These are phyloP conservation scores for Chlamydomonas schloesseri DNA, from an alignment of 139 green algal species.

Conservation along the genomic window DNA sequence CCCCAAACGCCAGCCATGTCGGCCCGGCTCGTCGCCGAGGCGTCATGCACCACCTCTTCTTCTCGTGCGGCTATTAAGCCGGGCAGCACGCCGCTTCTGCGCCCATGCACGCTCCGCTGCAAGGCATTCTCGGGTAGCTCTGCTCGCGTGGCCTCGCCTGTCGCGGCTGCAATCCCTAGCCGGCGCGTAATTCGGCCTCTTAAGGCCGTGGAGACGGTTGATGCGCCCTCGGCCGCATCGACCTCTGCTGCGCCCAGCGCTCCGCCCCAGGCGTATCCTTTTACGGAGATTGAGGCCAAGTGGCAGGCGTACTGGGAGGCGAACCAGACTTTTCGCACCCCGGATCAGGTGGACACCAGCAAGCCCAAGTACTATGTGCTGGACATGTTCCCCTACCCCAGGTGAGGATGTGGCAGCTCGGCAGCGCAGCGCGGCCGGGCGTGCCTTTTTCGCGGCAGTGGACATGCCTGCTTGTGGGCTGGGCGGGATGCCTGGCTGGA, in stretches of 20 bases:
- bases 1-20: slow-evolving; percentile 12
- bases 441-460: not conserved
- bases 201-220: slow-evolving; percentile 26
- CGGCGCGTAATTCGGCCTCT: not conserved
- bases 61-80: not conserved
- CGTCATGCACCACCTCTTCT: not conserved
- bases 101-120: slow-evolving; percentile 18
- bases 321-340: slow-evolving; percentile 95
- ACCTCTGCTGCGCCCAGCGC: not conserved
- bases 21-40: not conserved
- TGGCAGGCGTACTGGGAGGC: slow-evolving; percentile 95
- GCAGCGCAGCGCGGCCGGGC: too few relatives aligned
- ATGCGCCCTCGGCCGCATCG: not conserved
- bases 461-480: too few relatives aligned
- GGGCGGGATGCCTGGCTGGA: too few relatives aligned
- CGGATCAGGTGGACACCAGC: slow-evolving; percentile 89
- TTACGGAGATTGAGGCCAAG: slow-evolving; percentile 90
- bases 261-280: slow-evolving; percentile 82
- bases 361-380: slow-evolving; percentile 99
- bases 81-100: not conserved
- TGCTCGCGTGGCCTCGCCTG: too few relatives aligned
- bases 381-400: slow-evolving; percentile 99
- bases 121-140: slow-evolving; percentile 8
- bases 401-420: slow-evolving; percentile 61
- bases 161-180: not conserved